Evolutionary conservation across 306 rosid species (phyloP), one percentile per base, ranked within the genome.

Genomic region (Erythrophleum fordii): DNA sequence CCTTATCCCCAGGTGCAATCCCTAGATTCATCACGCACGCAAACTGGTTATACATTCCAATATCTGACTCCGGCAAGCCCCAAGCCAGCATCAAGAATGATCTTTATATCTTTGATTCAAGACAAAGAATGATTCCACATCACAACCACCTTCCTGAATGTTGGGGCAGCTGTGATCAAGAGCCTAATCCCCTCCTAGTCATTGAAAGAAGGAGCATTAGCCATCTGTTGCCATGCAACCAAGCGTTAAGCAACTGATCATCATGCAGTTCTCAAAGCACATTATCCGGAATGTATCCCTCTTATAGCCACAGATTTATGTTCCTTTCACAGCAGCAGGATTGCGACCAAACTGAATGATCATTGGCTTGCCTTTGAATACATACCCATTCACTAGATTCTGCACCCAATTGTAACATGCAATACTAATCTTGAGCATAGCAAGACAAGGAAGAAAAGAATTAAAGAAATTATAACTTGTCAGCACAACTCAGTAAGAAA

Each of bases 321-420:
- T 90, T 82, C 83, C 85, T 82, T 88, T 93, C 1, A 71, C 88
- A 59, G 92, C 91, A 25, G 81, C 86, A 53, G 95, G 91, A 85
- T 89, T 95, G 37, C 97, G 90, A 51, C 97, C 97, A 78, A 93
- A 95, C 86, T 93, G 98, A 72, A 93, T 90, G 61, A 93, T 90
- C 97, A 95, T 90, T 70, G 99, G 97, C 86, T 95, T 95, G 78
- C 97, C 93, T 88, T 90, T 91, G 80, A 90, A 93, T 80, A 89
- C 89, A 80, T 85, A 88, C 44, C 98, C 97, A 86, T 93, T 87
- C 51, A 83, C 99, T 62, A 90, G 82, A 93, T 87, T 90, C 99
- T 93, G 94, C 83, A 83, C 34, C 81, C 79, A 82, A 82, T 6
- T 56, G 22, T 75, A 42, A 76, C 4, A 82, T 28, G 76, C 67